Base-by-base conservation (phyloP, 2,329 filamentous ascomycete genomes). In the Trichoderma pleuroti region DNA sequence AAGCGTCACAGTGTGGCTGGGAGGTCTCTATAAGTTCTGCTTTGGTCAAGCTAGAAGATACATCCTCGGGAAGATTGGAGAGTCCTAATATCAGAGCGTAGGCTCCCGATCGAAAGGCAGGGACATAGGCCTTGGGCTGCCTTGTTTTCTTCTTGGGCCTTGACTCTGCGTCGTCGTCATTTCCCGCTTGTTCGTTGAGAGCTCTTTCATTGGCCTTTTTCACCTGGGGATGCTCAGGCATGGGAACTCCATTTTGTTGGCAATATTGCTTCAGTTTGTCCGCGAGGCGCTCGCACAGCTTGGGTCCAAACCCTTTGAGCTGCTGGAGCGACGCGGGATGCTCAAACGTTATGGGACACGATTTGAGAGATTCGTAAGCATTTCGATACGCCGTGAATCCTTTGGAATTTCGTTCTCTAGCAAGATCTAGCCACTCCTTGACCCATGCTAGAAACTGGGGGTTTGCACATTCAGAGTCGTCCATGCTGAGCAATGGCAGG, bases 321-420 rank as follows among this genome's bases (percentile, higher is more conserved):
- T 91, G 87, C 75, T 90, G 86, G 1, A 92, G 87, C 81, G 94
- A 87, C 7, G 90, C 89, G 3, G 93, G 92, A 77, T 96, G 93
- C 21, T 86, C 82, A 74, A 93, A 92, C 1, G 82, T 81, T 49
- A 93, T 82, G 0, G 93, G 92, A 73, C 92, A 94, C 14, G 88
- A 88, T 80, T 90, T 92, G 79, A 96, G 87, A 3, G 92, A 92
- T 71, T 93, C 86, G 76, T 93, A 93, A 1, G 93, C 93, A 75
- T 91, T 89, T 73, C 88, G 91, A 79, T 94, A 95, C 0, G 88
- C 90, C n/a, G 86, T 88, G 28, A 89, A 81, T 26, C 91, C 91
- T 77, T 93, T 93, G 21, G 88, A 87, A 76, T 91, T 93, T 59
- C 86, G 87, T 74, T 93, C 88, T 62, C 86, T 85, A 14, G 91